Conservation (phyloP, 805 yeast species). For the Hanseniaspora guilliermondii region DNA sequence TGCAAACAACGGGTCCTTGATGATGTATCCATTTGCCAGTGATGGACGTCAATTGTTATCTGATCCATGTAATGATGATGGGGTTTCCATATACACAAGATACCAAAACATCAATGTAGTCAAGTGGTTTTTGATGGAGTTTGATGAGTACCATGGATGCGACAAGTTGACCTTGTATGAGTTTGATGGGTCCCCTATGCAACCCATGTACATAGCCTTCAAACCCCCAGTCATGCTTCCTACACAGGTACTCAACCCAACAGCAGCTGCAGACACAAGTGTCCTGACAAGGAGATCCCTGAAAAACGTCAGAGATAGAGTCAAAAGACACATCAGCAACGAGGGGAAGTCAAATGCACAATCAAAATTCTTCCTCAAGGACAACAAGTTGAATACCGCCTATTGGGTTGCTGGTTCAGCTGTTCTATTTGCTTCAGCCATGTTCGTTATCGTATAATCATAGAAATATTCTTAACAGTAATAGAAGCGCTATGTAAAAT, state of each 20-base stretch:
- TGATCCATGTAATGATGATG: slow-evolving; percentile 66
- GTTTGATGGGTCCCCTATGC: slow-evolving; percentile 67
- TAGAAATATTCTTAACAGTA: too few species aligned
- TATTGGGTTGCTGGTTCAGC: slow-evolving; percentile 6
- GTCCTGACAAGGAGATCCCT: neutral
- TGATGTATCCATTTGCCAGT: slow-evolving; percentile 59
- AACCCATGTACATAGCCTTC: slow-evolving; percentile 85
- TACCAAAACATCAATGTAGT: slow-evolving; percentile 58
- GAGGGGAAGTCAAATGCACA: slow-evolving; percentile 5
- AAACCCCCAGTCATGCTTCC: slow-evolving; percentile 95
- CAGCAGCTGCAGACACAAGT: slow-evolving; percentile 22
- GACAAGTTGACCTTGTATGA: slow-evolving; percentile 60
- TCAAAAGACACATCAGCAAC: slow-evolving; percentile 7
- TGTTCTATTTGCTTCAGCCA: neutral
- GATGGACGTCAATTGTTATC: slow-evolving; percentile 89
- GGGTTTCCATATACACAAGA: slow-evolving; percentile 52
- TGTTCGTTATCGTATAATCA: neutral
- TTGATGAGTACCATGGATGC: slow-evolving; percentile 77
- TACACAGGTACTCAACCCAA: slow-evolving; percentile 76
- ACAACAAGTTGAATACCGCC: neutral
- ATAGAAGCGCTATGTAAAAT: neutral
- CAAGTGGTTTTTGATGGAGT: slow-evolving; percentile 41
- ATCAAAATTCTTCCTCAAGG: neutral
- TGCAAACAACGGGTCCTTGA: slow-evolving; percentile 49
- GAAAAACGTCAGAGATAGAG: slow-evolving; percentile 7